A percentile compares a stretch with the other conserved stretches of the same genome.
These are phyloP conservation scores for Mycena maculata DNA, from an alignment of 768 basidiomycete genomes.

Conservation along the genomic window DNA sequence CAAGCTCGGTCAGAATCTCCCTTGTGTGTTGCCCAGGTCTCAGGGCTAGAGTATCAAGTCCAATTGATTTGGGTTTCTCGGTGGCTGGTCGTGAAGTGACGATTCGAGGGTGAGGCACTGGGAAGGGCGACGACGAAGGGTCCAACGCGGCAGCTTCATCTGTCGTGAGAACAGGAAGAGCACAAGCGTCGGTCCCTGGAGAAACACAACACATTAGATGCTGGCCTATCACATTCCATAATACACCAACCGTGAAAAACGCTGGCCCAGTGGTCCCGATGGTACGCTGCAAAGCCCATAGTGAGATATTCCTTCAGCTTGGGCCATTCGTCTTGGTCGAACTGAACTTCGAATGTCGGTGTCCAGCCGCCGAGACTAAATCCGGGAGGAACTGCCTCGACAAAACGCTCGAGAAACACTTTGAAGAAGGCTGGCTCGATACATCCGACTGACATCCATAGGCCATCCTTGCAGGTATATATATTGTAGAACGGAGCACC, in stretches of 20 bases:
- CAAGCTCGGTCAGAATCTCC: constrained; percentile 64
- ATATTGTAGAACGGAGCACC: constrained; percentile 83
- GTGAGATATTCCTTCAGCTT: constrained; percentile 66
- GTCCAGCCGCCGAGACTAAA: constrained; percentile 66
- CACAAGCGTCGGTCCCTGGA: constrained; percentile 78
- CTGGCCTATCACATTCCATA: not conserved
- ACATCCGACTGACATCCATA: constrained; percentile 83
- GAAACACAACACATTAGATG: not conserved
- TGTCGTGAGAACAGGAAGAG: constrained; percentile 73
- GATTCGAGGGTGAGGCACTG: constrained; percentile 65
- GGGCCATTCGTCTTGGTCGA: constrained; percentile 65
- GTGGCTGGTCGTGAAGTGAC: constrained; percentile 43
- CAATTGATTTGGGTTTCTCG: constrained; percentile 15
- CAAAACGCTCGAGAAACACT: constrained; percentile 67
- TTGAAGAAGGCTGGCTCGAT: constrained; percentile 80
- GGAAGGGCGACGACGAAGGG: constrained; percentile 50
- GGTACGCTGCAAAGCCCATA: constrained; percentile 68
- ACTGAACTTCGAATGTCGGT: constrained; percentile 60
- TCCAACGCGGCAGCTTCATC: constrained; percentile 66
- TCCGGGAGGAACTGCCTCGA: constrained; percentile 57
- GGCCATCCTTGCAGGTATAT: constrained; percentile 78
- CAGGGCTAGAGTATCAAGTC: constrained; percentile 41
- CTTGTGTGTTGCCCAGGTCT: constrained; percentile 65
- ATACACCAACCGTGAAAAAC: constrained; percentile 69
- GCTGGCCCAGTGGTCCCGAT: constrained; percentile 76